Percentiles rank a stretch among this genome's conserved stretches.
Conservation (phyloP, 768 basidiomycete genomes). For the Pulveroboletus sp. region DNA sequence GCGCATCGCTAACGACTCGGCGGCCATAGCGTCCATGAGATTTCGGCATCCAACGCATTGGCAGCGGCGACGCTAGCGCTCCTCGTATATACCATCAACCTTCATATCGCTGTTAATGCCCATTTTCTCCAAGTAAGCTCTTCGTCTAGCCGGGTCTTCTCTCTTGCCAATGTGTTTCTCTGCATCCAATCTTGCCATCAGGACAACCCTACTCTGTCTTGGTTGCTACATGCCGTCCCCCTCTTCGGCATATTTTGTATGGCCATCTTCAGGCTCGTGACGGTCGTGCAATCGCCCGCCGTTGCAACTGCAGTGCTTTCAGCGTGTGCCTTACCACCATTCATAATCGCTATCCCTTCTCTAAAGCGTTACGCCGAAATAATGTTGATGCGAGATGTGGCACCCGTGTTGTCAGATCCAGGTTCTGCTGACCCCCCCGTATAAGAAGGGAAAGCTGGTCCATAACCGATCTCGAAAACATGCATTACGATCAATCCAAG, state of each 20-base stretch:
- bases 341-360: constrained; percentile 11
- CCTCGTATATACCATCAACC: constrained; percentile 29
- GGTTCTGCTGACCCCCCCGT: background rate
- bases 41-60: constrained; percentile 18
- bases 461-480: background rate
- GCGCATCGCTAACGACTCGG: background rate
- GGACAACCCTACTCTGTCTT: constrained; percentile 12
- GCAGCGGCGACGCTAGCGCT: constrained; percentile 23
- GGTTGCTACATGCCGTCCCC: constrained; percentile 25
- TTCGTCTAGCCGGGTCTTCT: background rate
- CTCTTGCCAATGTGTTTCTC: background rate
- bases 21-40: constrained; percentile 17
- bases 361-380: constrained; percentile 3
- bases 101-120: constrained; percentile 20
- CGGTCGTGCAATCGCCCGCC: constrained; percentile 20
- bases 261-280: constrained; percentile 14
- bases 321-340: constrained; percentile 19
- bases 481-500: background rate
- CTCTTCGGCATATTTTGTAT: constrained; percentile 24
- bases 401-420: background rate
- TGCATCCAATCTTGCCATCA: background rate
- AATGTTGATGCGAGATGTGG: constrained; percentile 1
- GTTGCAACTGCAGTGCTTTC: constrained; percentile 16
- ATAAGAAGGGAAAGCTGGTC: background rate
- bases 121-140: constrained; percentile 17